Base-by-base conservation (phyloP, 2,329 filamentous ascomycete species). In the Botrytis paeoniae region DNA sequence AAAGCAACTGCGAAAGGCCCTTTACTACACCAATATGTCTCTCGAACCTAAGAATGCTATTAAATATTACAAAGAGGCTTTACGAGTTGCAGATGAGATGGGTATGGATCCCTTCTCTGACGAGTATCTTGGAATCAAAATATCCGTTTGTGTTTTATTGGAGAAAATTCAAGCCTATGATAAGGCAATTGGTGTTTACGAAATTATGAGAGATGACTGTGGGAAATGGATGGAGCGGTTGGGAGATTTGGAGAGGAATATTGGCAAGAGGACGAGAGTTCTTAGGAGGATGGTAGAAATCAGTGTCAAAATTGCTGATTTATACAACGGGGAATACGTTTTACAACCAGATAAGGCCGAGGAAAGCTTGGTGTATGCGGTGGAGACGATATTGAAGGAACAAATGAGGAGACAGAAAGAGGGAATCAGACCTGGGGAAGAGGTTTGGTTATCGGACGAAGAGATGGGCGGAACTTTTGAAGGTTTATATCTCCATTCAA, bases 91-190 rank as follows among this genome's bases (percentile, higher is more conserved):
- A 73, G 85, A 90, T 68, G 90, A 93, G 79, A 80, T 92, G 69
- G 89, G 90, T 0, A 89, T 99, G 84, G 94, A 98, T 80, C 93
- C 93, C 0, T 97, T 95, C 81, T 95, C 93, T 6, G 93, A 98
- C 78, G 95, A 98, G 81, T 91, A 98, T 48, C 86, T 98, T 77
- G 96, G 96, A 14, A 90, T 98, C 70, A 93, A 94, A 80, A 91
- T 98, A 69, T 90, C 95, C 80, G 86, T 97, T 14, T 90, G 93
- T 1, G 87, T 87, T 16, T 90, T 97, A 86, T 86, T 97, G 75
- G 93, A 98, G 82, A 91, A 92, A 79, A 88, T 93, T 25, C 87
- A 90, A 45, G 89, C 92, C 78, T 90, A 90, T 79, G 85, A 88
- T 35, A 88, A 90, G 73, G 90, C 94, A 0, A 90, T 93, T 73